Base-by-base conservation (phyloP, 345 rosid genomes). In the Acer campestre region DNA sequence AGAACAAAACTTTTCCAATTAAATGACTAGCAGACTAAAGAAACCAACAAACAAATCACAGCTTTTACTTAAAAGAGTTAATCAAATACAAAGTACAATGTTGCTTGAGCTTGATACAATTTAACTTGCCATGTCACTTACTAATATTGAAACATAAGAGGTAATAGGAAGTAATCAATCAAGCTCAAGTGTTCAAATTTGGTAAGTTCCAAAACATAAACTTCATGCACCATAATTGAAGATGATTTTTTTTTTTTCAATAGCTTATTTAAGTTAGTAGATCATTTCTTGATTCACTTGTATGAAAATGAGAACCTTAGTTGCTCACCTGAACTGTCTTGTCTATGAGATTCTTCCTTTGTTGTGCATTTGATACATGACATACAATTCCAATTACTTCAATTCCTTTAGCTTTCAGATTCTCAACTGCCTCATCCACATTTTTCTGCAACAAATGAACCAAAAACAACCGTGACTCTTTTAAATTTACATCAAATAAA, bases 381-480 rank as follows among this genome's bases (percentile, higher is more conserved):
- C 97, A 96, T 74, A 94, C 95, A 67, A 96, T 82, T 74, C 98
- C 99, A 78, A 88, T 67, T 22, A 72, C 97, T 75, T 91, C 86
- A 75, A 94, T 88, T 68, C 97, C 98, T 79, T 78, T 38, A 10
- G 86, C 84, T 84, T 82, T 87, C 76, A 94, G 94, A 80, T 92
- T 86, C 68, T 84, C 88, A 61, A 85, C 90, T 6, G 99, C 98
- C 70, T 91, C 92, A 3, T 94, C 95, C 46, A 94, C 97, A 77
- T 96, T 96, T 85, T 84, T 83, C 98, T 94, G 80, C 74, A 76
- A 78, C 74, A 62, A 77, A 68, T 38, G 35, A 0, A 71, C 58
- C 67, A 11, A 63, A n/a, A 18, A 73, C 63, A 55, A 67, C 35
- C 14, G 22, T 53, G 58, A 0, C 66, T 23, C 75, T 38, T 61